Evolutionary conservation across 768 basidiomycete species (phyloP), one percentile per base, ranked within the genome.

Genomic region (Gelatoporia subvermispora): DNA sequence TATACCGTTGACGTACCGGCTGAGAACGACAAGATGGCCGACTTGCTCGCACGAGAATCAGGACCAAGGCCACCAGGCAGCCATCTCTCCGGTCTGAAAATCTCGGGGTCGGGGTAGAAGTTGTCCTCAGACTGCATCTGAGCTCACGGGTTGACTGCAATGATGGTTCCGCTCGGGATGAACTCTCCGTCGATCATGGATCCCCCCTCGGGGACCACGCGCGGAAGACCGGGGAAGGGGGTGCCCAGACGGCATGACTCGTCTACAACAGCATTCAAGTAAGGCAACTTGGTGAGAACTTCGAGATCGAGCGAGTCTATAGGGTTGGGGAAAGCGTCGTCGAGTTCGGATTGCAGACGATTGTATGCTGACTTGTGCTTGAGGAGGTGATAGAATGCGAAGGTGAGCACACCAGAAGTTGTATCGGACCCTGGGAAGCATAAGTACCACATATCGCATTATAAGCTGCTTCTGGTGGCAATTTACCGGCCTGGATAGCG

Each of bases 271-370:
- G 72, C 77, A 41, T 66, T 72, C 48, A 77, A 52, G 55, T 75
- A 78, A 3, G 74, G 71, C 21, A 76, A 61, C 39, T 64, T 64
- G 62, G 81, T 81, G 13, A 91, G 72, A 41, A 77, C 57, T 24
- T 71, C 64, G 48, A 82, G 72, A 60, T 88, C 82, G 9, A 88
- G 86, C 41, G 88, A 69, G 21, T 66, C 69, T 35, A 68, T 73
- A 35, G 74, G 64, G 62, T 88, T 80, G 23, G 76, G 75, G 76
- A 90, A 87, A 34, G 72, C 77, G 39, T 81, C 78, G 59, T 91
- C 86, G 25, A 90, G 69, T 61, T 91, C 88, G 18, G 69, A 68
- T 56, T 84, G 87, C 23, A 91, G 77, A 58, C 82, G 84, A 67
- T 68, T 72, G 70, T 69, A 43, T 63, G 41, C 64, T 63, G 23